Evolutionary conservation across 2,329 filamentous ascomycete genomes (phyloP), one percentile per base, ranked within the genome.

Genomic region (Dothiorella sarmentorum): DNA sequence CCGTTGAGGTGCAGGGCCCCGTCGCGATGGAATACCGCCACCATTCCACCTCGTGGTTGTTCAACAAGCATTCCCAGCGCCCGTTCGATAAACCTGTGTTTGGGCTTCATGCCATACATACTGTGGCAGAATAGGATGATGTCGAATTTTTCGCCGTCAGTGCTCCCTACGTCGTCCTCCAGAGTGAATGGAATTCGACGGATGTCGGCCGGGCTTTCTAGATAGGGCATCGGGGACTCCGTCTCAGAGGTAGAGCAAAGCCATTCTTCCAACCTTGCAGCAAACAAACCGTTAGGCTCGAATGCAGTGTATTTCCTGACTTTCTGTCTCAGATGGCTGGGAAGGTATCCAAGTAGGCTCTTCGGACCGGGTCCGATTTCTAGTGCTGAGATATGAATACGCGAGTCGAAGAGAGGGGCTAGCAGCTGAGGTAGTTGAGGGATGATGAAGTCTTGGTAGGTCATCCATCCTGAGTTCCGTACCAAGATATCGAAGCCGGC

Each of bases 71-170:
- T 73, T 17, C 67, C 63, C 7, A 86, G 65, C 2, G 80, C 76
- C 17, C 61, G 63, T 65, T 78, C 66, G 61, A 87, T 77, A 60
- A 75, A 76, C 1, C 13, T 66, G n/a, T 61, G 64, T 62, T 82
- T 80, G 2, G 75, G 74, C 0, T 73, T 74, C 78, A 86, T 81
- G 60, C 81, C 82, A 62, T 86, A 85, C 78, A 86, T 79, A 71
- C 84, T 85, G 66, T 86, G 83, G 63, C 83, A 86, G 69, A 87
- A 84, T 4, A 87, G 65, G 17, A 87, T 67, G 38, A 85, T 11
- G 62, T 87, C 78, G 64, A 78, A 86, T 60, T 72, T 77, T 20
- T 75, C 67, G 29, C 70, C 63, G 1, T 51, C 29, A 56, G 68
- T 61, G 37, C 43, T 62, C 11, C n/a, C 57, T 45, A n/a, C 63